Evolutionary conservation across 2,329 filamentous ascomycete species (phyloP).

Genomic region (Talaromyces albobiverticillius): DNA sequence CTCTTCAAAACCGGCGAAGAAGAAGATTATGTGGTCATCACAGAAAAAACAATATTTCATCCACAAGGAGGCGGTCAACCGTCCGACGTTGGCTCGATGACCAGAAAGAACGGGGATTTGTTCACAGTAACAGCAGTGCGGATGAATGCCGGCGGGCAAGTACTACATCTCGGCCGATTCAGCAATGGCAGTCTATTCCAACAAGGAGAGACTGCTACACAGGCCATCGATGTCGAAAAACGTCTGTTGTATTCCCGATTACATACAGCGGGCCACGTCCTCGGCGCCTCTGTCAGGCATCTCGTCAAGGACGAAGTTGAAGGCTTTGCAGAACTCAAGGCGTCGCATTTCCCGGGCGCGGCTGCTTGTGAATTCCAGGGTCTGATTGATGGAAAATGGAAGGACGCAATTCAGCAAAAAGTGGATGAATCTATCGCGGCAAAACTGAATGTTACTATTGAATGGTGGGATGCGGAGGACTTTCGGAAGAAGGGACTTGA

Average conservation of each 20-base stretch:
- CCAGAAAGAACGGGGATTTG: conserved; percentile 8
- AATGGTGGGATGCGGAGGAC: conserved; percentile 24
- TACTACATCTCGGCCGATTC: conserved; percentile 26
- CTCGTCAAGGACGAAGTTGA: conserved; percentile 16
- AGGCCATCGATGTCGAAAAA: conserved; percentile 23
- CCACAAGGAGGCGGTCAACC: conserved; percentile 28
- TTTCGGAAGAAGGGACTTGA: conserved; percentile 15
- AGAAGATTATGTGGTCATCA: conserved; percentile 22
- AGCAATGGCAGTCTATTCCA: conserved; percentile 11
- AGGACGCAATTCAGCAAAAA: conserved; percentile 26
- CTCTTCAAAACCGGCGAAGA: conserved; percentile 6
- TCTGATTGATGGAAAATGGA: conserved; percentile 28
- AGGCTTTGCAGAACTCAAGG: conserved; percentile 27
- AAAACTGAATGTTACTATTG: conserved; percentile 22
- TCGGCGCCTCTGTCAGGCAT: conserved; percentile 27
- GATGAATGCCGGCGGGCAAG: conserved; percentile 22
- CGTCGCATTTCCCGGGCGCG: conserved; percentile 27
- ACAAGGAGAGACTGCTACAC: conserved; percentile 20
- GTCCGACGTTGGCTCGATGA: conserved; percentile 26
- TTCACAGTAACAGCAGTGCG: conserved; percentile 27
- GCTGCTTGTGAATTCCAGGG: conserved; percentile 29
- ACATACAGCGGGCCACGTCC: conserved; percentile 30
- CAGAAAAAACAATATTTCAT: conserved; percentile 27
- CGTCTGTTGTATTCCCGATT: conserved; percentile 29
- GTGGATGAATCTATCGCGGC: conserved; percentile 24